Base-by-base conservation (phyloP, 1,284 basidiomycete species). In the Salmacisia buchloeana region DNA sequence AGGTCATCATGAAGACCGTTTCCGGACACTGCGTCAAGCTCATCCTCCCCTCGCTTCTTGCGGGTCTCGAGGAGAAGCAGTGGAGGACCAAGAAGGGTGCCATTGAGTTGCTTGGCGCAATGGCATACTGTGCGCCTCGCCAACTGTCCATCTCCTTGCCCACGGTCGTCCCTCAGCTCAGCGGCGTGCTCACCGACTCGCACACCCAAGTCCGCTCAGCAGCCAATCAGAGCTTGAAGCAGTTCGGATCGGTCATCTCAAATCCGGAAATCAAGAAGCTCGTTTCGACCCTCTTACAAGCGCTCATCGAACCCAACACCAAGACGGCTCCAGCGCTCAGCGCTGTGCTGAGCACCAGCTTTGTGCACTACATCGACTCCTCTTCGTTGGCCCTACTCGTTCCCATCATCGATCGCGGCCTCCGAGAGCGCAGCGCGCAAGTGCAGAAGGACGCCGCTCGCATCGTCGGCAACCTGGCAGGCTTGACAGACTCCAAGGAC, bases 81-180 rank as follows among this genome's bases (percentile, higher is more conserved):
- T 98, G 96, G 96, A 85, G 94, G 31, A 92, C 94, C 1, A 98
- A 98, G 84, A 97, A 97, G 80, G 83, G 96, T 85, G 94, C 93
- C 2, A 97, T 98, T 69, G 96, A 98, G 80, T 82, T 98, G n/a
- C 84, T 98, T 62, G 96, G 96, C 38, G 90, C 94, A 83, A 98
- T 98, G 94, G 96, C 96, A 0, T 98, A 94, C 81, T 96, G 94
- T 81, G 93, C 96, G 5, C 96, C 94, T 2, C 87, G 88, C 58
- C 96, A 99, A 80, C 86, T 98, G 13, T 97, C 96, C 0, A 84
- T 93, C 27, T 97, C 94, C 2, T 84, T 99, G 5, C 96, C 96
- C 1, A 92, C 96, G 54, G 92, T 98, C 79, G 96, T 99, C 64
- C 96, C 96, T 6, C 88, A 91, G 27, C 83, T 99, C 13, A 97